Conservation (phyloP, 176 grass and related monocot genomes). For the Cocos nucifera region DNA sequence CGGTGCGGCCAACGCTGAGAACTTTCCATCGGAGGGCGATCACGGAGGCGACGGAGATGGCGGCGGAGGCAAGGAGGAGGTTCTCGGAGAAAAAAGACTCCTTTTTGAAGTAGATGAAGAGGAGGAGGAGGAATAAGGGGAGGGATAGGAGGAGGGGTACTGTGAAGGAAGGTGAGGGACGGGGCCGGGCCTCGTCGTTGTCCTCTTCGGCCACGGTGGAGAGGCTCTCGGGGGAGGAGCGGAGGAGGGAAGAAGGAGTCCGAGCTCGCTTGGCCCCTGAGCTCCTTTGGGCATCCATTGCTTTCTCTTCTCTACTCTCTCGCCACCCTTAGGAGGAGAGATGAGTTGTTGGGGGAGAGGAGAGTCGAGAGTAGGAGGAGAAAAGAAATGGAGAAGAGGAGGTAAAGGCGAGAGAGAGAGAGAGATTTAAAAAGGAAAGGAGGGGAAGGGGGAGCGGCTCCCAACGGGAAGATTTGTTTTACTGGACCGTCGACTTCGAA, state of each 20-base stretch:
- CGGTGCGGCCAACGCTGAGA: neutral
- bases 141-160: slow-evolving; percentile 1
- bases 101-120: slow-evolving; percentile 6
- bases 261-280: neutral
- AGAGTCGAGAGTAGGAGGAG: too few species aligned
- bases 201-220: slow-evolving; percentile 3
- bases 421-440: too few species aligned
- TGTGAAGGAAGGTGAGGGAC: neutral
- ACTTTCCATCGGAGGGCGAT: neutral
- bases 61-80: slow-evolving; percentile 8
- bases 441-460: too few species aligned
- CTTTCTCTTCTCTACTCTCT: too few species aligned
- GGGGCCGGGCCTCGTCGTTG: neutral
- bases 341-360: too few species aligned
- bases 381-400: too few species aligned
- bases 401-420: too few species aligned
- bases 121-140: neutral
- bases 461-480: too few species aligned
- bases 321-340: too few species aligned
- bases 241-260: slow-evolving; percentile 3
- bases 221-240: slow-evolving; percentile 10
- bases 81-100: slow-evolving; percentile 6
- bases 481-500: too few species aligned
- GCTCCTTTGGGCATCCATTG: too few species aligned
- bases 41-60: slow-evolving; percentile 1